These are phyloP conservation scores for Lecanicillium sp. DNA, from an alignment of 2,329 filamentous ascomycete genomes.

Conservation along the genomic window DNA sequence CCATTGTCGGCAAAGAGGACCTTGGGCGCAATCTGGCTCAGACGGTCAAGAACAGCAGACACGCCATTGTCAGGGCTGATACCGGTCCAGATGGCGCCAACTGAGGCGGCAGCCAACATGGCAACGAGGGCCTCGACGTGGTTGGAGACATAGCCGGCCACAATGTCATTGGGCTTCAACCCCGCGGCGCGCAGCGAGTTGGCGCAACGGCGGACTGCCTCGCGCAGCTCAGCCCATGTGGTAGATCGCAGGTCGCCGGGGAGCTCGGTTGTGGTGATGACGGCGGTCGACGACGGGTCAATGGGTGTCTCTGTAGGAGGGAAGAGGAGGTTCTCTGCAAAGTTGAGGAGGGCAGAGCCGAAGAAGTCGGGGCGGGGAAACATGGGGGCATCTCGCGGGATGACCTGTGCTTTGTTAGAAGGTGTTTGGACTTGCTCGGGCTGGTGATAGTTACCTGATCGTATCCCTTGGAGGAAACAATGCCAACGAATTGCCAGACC, in stretches of 20 bases:
- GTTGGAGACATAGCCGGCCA: constrained; percentile 79
- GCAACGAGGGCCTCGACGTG: constrained; percentile 80
- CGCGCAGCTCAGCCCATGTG: constrained; percentile 73
- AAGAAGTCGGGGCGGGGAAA: constrained; percentile 89
- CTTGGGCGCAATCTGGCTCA: constrained; percentile 76
- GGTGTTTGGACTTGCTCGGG: too few species aligned
- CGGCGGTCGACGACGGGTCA: constrained; percentile 54
- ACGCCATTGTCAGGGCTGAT: constrained; percentile 90
- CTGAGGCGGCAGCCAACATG: constrained; percentile 72
- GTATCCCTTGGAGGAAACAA: constrained; percentile 59
- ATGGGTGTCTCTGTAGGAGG: constrained; percentile 38
- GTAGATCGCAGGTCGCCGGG: constrained; percentile 46
- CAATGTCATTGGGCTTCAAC: constrained; percentile 46
- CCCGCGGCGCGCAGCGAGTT: constrained; percentile 60
- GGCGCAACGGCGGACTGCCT: constrained; percentile 67
- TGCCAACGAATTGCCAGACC: constrained; percentile 73
- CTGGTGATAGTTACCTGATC: constrained; percentile 38
- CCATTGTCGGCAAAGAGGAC: constrained; percentile 84
- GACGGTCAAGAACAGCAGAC: constrained; percentile 78
- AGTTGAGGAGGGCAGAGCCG: constrained; percentile 70
- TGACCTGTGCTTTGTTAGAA: constrained; percentile 41
- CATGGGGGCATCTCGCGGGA: constrained; percentile 60
- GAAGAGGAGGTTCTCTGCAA: constrained; percentile 89
- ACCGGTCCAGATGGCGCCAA: constrained; percentile 88
- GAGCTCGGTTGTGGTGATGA: constrained; percentile 74